phyloP scores from a whole-genome alignment of 1,139 yeast genomes.

The Hansenula sp. region DNA sequence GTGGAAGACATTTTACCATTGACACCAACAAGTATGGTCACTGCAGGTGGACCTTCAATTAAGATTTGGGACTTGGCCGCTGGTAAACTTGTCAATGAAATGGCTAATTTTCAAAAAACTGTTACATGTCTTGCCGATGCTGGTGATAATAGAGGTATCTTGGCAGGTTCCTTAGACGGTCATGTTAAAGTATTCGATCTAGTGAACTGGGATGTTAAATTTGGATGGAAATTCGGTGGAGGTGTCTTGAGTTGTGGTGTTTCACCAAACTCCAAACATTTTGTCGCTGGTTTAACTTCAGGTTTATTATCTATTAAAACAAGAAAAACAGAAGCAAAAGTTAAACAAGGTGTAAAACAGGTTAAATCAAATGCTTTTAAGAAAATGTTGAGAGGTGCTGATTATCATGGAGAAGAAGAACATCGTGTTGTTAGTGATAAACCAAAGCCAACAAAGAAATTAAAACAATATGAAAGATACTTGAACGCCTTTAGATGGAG shows the following conservation, averaged over 20 bases:
- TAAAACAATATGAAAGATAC: constrained; percentile 78
- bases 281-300: constrained; percentile 90
- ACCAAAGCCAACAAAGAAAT: constrained; percentile 48
- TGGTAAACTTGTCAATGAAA: constrained; percentile 57
- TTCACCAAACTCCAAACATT: constrained; percentile 85
- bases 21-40: constrained; percentile 73
- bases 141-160: constrained; percentile 61
- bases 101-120: constrained; percentile 86
- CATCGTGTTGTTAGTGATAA: constrained; percentile 63
- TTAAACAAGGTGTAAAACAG: constrained; percentile 40
- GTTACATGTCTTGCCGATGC: constrained; percentile 77
- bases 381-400: constrained; percentile 87
- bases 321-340: constrained; percentile 64
- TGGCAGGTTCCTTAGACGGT: constrained; percentile 95
- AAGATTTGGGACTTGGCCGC: constrained; percentile 92
- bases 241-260: constrained; percentile 88
- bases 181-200: constrained; percentile 94
- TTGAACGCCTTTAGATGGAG: constrained; percentile 87
- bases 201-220: constrained; percentile 80
- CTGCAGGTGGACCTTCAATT: constrained; percentile 85
- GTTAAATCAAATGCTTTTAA: constrained; percentile 42
- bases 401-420: constrained; percentile 86
- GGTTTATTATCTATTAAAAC: constrained; percentile 89
- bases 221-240: constrained; percentile 97
- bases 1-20: constrained; percentile 84